Evolutionary conservation across 257 asterid species (phyloP), one percentile per base, ranked within the genome.

Genomic region (Coffea canephora): DNA sequence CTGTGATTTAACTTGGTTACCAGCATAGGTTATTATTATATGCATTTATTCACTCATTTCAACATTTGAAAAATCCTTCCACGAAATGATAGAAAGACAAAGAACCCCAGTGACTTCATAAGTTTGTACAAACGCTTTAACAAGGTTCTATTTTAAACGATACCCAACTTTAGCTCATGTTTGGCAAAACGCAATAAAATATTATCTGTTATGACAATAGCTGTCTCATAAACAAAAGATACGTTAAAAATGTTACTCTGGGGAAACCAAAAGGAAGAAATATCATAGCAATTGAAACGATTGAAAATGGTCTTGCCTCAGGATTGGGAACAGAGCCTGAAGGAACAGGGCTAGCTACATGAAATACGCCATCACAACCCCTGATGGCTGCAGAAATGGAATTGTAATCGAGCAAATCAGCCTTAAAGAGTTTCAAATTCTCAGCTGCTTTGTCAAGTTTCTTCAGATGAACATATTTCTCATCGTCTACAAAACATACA

Each of bases 341-440:
- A 75, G 97, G 98, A 73, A 90, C 96, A 0, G 97, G 97, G 80
- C 89, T 5, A 71, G 97, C 98, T 43, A 93, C 92, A 68, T 94
- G 98, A 85, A 94, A 93, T 6, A 93, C 97, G 11, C 96, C 98
- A 21, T 31, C 62, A 78, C 97, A 92, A n/a, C 97, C 98, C 74
- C 73, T 73, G 50, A 92, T 82, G 52, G 98, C 96, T 25, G 88
- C 88, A 70, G 41, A 86, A 77, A 94, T 81, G 50, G 98, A 89
- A 84, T 83, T 76, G 70, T 81, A 89, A 87, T 94, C 96, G 31
- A 92, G 89, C 78, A 94, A 86, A 69, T 92, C 97, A 27, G 94
- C 97, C 89, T 87, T 86, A 55, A 89, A 82, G 25, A 94, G 80
- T 82, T 85, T 84, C 65, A 94, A 91, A 43, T 85, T 92, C 18